A percentile compares a stretch with the other conserved stretches of the same genome.
These are phyloP conservation scores for Diddensiella santjacobensis DNA, from an alignment of 805 yeast species.

Conservation along the genomic window DNA sequence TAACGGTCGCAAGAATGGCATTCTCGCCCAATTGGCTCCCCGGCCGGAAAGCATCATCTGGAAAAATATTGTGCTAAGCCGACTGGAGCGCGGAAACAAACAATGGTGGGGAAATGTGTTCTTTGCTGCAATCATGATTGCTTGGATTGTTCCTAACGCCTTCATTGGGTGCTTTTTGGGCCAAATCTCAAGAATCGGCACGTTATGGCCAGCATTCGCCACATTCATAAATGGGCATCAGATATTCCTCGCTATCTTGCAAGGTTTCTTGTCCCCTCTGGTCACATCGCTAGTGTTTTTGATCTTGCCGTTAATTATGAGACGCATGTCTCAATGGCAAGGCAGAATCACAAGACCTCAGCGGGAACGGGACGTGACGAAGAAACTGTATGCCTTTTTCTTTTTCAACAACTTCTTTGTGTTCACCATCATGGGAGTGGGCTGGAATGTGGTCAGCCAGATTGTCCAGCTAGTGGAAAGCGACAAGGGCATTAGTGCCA, in stretches of 20 bases:
- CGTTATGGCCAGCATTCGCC: constrained; percentile 35
- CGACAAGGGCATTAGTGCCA: constrained; percentile 21
- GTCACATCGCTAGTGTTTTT: constrained; percentile 34
- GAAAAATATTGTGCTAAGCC: constrained; percentile 31
- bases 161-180: constrained; percentile 39
- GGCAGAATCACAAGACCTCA: constrained; percentile 36
- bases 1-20: constrained; percentile 13
- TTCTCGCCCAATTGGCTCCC: constrained; percentile 31
- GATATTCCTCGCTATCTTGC: constrained; percentile 33
- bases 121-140: constrained; percentile 28
- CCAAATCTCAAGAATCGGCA: constrained; percentile 35
- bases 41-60: constrained; percentile 36
- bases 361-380: constrained; percentile 37
- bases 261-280: constrained; percentile 38
- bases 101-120: constrained; percentile 33
- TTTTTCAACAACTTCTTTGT: constrained; percentile 37
- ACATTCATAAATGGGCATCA: constrained; percentile 26
- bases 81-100: constrained; percentile 29
- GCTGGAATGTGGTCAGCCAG: constrained; percentile 36
- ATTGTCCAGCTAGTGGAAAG: constrained; percentile 23
- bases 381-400: constrained; percentile 37
- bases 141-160: constrained; percentile 40
- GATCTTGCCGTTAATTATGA: constrained; percentile 34
- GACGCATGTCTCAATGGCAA: constrained; percentile 36
- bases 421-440: constrained; percentile 37